Percentiles rank a stretch among this genome's conserved stretches.
Evolutionary conservation across 208 protist species (phyloP).

Genomic region (Acanthamoeba royreba): DNA sequence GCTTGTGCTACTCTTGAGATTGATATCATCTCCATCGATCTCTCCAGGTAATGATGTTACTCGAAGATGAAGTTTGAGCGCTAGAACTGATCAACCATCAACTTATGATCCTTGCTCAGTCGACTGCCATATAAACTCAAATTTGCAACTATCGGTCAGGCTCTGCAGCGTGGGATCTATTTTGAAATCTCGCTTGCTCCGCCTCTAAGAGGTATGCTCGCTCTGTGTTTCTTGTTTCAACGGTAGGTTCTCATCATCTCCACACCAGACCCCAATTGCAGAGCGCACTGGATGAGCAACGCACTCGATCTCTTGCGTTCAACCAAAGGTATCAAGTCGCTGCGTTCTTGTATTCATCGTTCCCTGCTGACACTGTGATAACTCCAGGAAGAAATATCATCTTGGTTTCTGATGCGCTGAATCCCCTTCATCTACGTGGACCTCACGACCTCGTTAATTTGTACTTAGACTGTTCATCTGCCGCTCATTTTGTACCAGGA

Average conservation of each 20-base stretch:
- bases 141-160: not conserved
- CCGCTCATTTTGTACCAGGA: not conserved
- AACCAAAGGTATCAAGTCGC: not conserved
- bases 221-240: not conserved
- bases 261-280: no score
- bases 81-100: not conserved
- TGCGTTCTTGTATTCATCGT: not conserved
- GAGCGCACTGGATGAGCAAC: not conserved
- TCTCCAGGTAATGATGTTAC: not conserved
- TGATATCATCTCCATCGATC: slow-evolving; percentile 21
- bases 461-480: not conserved
- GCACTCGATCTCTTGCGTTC: not conserved
- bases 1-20: not conserved
- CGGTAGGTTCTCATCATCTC: not conserved
- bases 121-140: slow-evolving; percentile 6
- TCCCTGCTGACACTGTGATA: no score
- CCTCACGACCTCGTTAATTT: not conserved
- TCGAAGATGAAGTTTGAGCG: not conserved
- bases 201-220: not conserved
- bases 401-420: not conserved
- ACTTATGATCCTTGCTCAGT: no score
- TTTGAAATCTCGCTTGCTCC: not conserved
- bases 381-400: not conserved
- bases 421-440: not conserved
- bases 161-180: not conserved